Percentiles rank a stretch among this genome's conserved stretches.
phyloP scores from a whole-genome alignment of 1,139 yeast genomes.

The Sugiyamaella novakii region DNA sequence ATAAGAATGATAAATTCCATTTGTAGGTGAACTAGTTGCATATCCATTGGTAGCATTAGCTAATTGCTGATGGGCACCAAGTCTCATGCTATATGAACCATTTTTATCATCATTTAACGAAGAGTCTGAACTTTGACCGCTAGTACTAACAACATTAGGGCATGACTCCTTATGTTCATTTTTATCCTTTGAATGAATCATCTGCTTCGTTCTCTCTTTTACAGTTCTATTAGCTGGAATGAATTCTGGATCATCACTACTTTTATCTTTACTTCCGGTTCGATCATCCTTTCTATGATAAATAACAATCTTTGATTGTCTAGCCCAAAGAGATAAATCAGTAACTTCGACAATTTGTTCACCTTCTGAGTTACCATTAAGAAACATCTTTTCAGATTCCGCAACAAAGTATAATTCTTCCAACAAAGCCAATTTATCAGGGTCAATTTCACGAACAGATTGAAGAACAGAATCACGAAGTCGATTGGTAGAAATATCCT shows the following conservation, averaged over 20 bases:
- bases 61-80: conserved; percentile 8
- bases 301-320: conserved; percentile 5
- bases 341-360: conserved; percentile 10
- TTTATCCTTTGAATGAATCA: no score
- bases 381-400: conserved; percentile 22
- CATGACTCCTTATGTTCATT: no score
- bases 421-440: conserved; percentile 25
- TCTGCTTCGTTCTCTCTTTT: no score
- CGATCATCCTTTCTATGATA: background rate
- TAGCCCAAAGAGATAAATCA: conserved; percentile 5
- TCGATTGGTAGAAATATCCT: conserved; percentile 35
- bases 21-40: background rate
- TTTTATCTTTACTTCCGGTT: background rate
- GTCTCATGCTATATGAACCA: background rate
- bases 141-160: no score
- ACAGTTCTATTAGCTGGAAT: no score
- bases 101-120: no score
- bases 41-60: conserved; percentile 7
- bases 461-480: conserved; percentile 35
- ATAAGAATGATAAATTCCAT: background rate
- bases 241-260: background rate
- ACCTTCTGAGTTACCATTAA: conserved; percentile 2
- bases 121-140: no score
- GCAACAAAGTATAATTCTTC: conserved; percentile 40
- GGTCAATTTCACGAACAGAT: conserved; percentile 4